Conservation (phyloP, 441 rosid species). For the Adansonia madagascariensis region DNA sequence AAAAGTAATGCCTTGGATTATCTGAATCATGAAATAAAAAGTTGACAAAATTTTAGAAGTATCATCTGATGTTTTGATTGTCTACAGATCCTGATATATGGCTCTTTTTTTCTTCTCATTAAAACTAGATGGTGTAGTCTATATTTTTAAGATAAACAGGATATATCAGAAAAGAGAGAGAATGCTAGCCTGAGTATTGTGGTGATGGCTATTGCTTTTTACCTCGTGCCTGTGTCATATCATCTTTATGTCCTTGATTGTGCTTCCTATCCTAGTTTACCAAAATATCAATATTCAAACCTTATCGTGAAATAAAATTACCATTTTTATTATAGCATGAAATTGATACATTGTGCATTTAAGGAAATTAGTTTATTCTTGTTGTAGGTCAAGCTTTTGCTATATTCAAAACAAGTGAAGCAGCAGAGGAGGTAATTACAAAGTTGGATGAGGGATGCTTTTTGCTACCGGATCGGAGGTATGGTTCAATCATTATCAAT, state of each 20-base stretch:
- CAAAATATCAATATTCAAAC: conserved; percentile 11
- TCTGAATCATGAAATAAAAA: neutral
- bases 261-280: conserved; percentile 10
- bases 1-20: neutral
- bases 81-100: neutral
- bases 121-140: neutral
- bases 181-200: neutral
- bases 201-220: neutral
- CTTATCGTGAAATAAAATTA: neutral
- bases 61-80: neutral
- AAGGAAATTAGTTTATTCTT: conserved; percentile 30
- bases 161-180: neutral
- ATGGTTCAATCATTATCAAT: conserved; percentile 25
- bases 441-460: conserved; percentile 66
- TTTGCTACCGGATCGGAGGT: conserved; percentile 81
- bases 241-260: neutral
- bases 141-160: neutral
- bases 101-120: neutral
- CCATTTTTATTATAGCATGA: conserved; percentile 1
- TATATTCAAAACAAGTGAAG: conserved; percentile 65
- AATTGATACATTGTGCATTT: neutral
- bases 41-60: neutral
- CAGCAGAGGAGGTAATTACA: conserved; percentile 54
- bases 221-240: neutral
- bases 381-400: conserved; percentile 74